phyloP scores from a whole-genome alignment of 176 grass and related monocot species.

The Oryza rufipogon region DNA sequence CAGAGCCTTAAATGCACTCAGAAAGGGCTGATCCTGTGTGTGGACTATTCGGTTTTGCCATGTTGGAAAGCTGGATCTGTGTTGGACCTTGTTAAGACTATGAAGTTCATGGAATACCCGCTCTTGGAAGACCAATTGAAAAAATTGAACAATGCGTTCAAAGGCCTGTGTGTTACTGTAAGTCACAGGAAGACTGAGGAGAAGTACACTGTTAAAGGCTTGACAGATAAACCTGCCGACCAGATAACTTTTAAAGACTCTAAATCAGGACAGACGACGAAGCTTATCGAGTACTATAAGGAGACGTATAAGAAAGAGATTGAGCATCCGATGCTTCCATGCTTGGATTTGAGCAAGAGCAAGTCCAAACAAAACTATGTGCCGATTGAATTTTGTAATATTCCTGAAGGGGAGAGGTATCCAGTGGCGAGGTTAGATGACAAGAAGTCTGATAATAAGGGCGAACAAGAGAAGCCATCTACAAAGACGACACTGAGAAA shows the following conservation, averaged over 20 bases:
- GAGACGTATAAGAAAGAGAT: conserved; percentile 24
- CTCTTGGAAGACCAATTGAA: neutral
- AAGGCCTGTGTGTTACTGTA: conserved; percentile 50
- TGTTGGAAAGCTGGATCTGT: conserved; percentile 30
- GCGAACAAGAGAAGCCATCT: too few species aligned
- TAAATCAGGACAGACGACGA: conserved; percentile 13
- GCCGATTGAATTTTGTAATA: conserved; percentile 51
- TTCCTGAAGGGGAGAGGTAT: conserved; percentile 49
- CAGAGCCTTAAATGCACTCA: conserved; percentile 48
- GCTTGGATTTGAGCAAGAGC: conserved; percentile 55
- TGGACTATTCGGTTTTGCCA: conserved; percentile 52
- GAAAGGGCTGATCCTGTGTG: conserved; percentile 39
- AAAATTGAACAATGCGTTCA: conserved; percentile 26
- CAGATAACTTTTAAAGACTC: conserved; percentile 43
- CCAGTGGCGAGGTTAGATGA: conserved; percentile 21
- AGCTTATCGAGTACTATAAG: conserved; percentile 40
- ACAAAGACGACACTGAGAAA: neutral
- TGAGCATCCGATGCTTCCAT: conserved; percentile 41
- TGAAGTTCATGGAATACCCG: neutral
- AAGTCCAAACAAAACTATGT: conserved; percentile 46
- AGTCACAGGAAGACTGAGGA: conserved; percentile 40
- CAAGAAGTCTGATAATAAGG: too few species aligned
- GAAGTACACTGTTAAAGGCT: conserved; percentile 48
- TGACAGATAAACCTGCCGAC: conserved; percentile 35
- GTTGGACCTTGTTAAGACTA: too few species aligned